Evolutionary conservation across 306 rosid species (phyloP), one percentile per base, ranked within the genome.

Genomic region (Echinosophora koreensis): DNA sequence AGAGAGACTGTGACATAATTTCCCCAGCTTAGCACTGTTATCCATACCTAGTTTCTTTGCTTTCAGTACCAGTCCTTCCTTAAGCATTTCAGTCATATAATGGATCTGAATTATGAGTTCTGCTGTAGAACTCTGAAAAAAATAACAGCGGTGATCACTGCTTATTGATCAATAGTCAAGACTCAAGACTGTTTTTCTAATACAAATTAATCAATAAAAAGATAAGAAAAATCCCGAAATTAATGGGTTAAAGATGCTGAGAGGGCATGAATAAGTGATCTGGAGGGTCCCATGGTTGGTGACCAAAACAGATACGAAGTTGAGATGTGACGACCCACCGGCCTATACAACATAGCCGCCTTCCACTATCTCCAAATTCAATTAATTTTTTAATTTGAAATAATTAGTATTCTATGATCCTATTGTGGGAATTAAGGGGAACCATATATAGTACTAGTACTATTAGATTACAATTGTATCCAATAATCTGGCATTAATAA

Each of bases 261-360:
- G 64, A 11, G 70, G 47, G 30, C 60, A 16, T 51, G 66, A 1
- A 52, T 4, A 18, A 44, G 74, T 11, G 79, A 75, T 78, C 76
- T 66, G 85, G 85, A 76, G 84, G 54, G 90, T 8, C 92, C 96
- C 66, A 81, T 8, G 51, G 73, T 86, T 86, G 91, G 86, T 86
- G 81, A 83, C 88, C 91, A 73, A 87, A 87, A 16, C 75, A 49
- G 86, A 81, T 79, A 51, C 60, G 60, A 68, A 77, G 37, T 41
- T 37, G 51, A 75, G 59, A 22, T 14, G 10, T 34, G 67, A 72
- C 71, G 70, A 79, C 76, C 82, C 74, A 57, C 68, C 80, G 37
- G 42, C 73, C 68, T 17, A 57, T n/a, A 13, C 22, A n/a, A 3
- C 55, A 54, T 47, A 69, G 90, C 92, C 84, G 88, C 85, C 93